Base-by-base conservation (phyloP, 345 rosid genomes). In the Moricandia arvensis region DNA sequence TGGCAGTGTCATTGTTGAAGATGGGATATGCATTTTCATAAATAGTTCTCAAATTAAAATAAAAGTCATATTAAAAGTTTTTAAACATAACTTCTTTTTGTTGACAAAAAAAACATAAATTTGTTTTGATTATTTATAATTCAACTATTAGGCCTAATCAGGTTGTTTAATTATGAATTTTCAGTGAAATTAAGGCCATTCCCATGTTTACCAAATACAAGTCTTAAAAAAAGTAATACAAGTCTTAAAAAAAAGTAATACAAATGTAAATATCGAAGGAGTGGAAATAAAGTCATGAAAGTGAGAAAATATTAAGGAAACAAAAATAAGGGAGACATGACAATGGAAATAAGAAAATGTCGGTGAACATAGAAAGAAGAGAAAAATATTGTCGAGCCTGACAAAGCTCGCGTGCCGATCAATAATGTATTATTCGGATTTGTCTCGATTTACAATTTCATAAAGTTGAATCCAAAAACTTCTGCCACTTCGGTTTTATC, bases 311-410 rank as follows among this genome's bases (percentile, higher is more conserved):
- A 43, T 13, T 12, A 43, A 13, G 11, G 7, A 43, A 43, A 4
- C 3, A 37, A 51, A 63, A 27, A 62, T 4, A 33, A 63, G 34
- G 29, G 66, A 41, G 65, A 27, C 79, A 75, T 75, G 75, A 0
- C 41, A 54, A 43, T 68, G 68, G 63, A 30, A 70, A 68, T 68
- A 75, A 69, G 30, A 70, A 68, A 76, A 70, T 70, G 80, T 76
- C 80, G 80, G 80, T 76, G 80, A 70, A 70, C 63, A 76, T 76
- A 55, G 69, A 76, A 76, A 76, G 71, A 70, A 57, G 80, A 76
- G 75, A 57, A 69, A 53, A 60, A 60, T 57, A 26, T 60, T 63
- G 75, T 54, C 71, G 80, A 63, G 53, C 41, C 80, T 63, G 80
- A 76, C 71, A 70, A 59, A 37, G 66, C 53, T 71, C 75, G 80